phyloP scores from a whole-genome alignment of 2,329 filamentous ascomycete genomes.

The Aureobasidium lini region DNA sequence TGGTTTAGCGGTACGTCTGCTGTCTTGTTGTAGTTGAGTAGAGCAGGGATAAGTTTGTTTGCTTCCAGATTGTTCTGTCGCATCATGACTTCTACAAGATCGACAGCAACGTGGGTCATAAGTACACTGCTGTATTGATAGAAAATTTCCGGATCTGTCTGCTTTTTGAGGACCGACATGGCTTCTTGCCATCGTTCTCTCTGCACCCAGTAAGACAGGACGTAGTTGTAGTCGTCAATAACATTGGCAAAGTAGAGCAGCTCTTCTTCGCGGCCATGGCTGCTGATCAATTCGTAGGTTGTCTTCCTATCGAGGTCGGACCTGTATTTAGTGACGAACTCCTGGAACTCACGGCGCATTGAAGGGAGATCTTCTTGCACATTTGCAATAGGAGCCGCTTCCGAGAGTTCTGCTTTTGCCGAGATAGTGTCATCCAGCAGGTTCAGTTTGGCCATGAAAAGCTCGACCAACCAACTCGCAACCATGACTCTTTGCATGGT shows the following conservation, averaged over 20 bases:
- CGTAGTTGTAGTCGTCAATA: slow-evolving; percentile 87
- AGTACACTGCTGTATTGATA: slow-evolving; percentile 96
- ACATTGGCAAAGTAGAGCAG: slow-evolving; percentile 84
- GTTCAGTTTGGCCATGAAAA: slow-evolving; percentile 97
- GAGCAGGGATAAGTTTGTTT: slow-evolving; percentile 81
- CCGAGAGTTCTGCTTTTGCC: slow-evolving; percentile 73
- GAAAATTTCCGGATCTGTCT: slow-evolving; percentile 86
- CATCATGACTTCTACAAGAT: slow-evolving; percentile 93
- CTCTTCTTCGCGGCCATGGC: slow-evolving; percentile 89
- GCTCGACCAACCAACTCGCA: slow-evolving; percentile 86
- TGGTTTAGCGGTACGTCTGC: slow-evolving; percentile 52
- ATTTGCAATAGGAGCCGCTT: slow-evolving; percentile 53
- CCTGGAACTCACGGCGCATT: slow-evolving; percentile 73
- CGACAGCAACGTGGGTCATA: slow-evolving; percentile 78
- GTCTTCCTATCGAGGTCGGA: slow-evolving; percentile 82
- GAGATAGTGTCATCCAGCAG: slow-evolving; percentile 89
- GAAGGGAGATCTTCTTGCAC: slow-evolving; percentile 63
- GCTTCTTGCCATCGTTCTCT: slow-evolving; percentile 86
- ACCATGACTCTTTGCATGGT: slow-evolving; percentile 95
- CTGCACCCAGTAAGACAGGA: slow-evolving; percentile 95
- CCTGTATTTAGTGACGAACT: slow-evolving; percentile 81
- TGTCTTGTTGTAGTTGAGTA: slow-evolving; percentile 86
- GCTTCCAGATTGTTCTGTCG: slow-evolving; percentile 78
- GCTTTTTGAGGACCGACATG: slow-evolving; percentile 80
- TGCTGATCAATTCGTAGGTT: slow-evolving; percentile 91